Evolutionary conservation across 805 yeast genomes (phyloP), one percentile per base, ranked within the genome.

Genomic region (Barnettozyma pratensis): DNA sequence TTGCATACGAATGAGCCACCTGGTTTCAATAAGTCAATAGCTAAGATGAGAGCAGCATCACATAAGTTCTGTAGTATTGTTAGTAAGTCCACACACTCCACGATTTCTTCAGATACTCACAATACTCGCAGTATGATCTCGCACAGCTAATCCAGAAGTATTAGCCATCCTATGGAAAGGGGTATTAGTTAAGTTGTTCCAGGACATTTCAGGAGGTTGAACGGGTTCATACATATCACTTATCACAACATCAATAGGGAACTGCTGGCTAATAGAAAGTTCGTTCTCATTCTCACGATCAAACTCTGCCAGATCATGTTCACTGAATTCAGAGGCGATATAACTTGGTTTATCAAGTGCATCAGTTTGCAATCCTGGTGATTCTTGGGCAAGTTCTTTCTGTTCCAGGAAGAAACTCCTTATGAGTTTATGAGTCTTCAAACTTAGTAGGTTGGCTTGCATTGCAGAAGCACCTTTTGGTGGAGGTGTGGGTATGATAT

Each of bases 81-180:
- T 49, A 54, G 50, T 45, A 38, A 7, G 9, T 11, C 19, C 2
- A 4, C 7, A 5, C 14, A 19, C 12, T 4, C n/a, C 28, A 5
- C 3, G 42, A 5, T 9, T 7, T 5, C 11, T n/a, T 31, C 8
- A 38, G 8, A n/a, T 39, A 66, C 79, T 61, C 58, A 76, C 87
- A 54, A 94, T 85, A 52, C 96, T 89, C 55, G 80, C 80, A 11
- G 76, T 69, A 66, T 92, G 98, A 64, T 92, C 99, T 54, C 80
- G 79, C 38, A 85, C 81, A 8, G 83, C 78, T 38, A 87, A 68
- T 4, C 99, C 98, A 11, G 90, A 74, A 4, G 97, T 88, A 62
- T 92, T 92, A 42, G 89, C 87, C 87, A 92, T 85, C 98, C 97
- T 92, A 69, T 73, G 72, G 63, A 81, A 85, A 42, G 96, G 81